Evolutionary conservation across 345 rosid genomes (phyloP).

Genomic region (Gossypium longicalyx): DNA sequence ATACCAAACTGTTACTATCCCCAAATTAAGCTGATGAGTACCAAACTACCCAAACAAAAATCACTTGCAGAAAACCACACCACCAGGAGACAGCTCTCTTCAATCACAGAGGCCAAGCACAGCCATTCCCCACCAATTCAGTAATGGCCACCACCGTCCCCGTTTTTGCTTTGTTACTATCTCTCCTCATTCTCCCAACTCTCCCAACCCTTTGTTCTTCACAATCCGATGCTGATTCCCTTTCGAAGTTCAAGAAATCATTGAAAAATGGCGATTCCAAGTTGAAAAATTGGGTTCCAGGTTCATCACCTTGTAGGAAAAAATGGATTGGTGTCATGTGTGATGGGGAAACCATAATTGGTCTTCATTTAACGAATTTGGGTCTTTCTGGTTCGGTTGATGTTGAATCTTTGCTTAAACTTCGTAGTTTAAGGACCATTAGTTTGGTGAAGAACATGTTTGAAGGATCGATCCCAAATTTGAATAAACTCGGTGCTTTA

Average conservation of each 20-base stretch:
- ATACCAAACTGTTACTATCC: not conserved
- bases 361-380: conserved; percentile 49
- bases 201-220: conserved; percentile 16
- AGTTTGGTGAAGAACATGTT: conserved; percentile 58
- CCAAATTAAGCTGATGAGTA: conserved; percentile 20
- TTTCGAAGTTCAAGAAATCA: conserved; percentile 43
- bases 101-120: no score
- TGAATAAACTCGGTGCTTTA: conserved; percentile 47
- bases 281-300: conserved; percentile 50
- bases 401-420: conserved; percentile 37
- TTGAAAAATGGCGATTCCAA: conserved; percentile 22
- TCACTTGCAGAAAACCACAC: no score
- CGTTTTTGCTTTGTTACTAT: conserved; percentile 23
- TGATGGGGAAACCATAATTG: conserved; percentile 35
- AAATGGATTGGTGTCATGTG: conserved; percentile 65
- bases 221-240: conserved; percentile 31
- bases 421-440: conserved; percentile 45
- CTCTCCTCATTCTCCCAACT: conserved; percentile 8
- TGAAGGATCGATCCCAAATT: conserved; percentile 53
- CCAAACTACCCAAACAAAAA: conserved; percentile 7
- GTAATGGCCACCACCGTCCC: conserved; percentile 54
- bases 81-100: no score
- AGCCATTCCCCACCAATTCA: not conserved
- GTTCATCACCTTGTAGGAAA: conserved; percentile 50
- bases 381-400: conserved; percentile 54